These are phyloP conservation scores for Xylariaceae sp. DNA, from an alignment of 2,329 filamentous ascomycete species.

Conservation along the genomic window DNA sequence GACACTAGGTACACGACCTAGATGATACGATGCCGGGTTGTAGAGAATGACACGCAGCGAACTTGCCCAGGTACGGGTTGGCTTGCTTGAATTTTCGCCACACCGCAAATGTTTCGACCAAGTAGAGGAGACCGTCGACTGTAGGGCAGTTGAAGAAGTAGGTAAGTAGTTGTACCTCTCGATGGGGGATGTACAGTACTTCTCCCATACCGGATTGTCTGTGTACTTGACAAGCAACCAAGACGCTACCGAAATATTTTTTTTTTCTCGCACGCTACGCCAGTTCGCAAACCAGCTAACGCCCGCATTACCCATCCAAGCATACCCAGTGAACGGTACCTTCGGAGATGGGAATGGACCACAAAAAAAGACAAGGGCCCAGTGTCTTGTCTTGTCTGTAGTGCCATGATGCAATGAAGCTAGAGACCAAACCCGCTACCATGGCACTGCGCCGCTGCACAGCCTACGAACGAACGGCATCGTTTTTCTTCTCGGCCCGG, in stretches of 20 bases:
- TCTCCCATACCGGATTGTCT: too few species aligned
- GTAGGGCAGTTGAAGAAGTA: too few species aligned
- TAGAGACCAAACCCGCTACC: constrained; percentile 1
- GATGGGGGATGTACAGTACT: too few species aligned
- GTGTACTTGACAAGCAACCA: background rate
- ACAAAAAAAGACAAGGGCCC: background rate
- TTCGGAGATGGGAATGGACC: background rate
- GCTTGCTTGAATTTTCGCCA: background rate
- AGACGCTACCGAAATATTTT: background rate
- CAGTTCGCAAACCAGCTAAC: background rate
- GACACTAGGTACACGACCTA: background rate
- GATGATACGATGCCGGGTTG: background rate
- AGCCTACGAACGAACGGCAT: background rate
- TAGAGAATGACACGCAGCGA: constrained; percentile 5
- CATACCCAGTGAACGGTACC: background rate
- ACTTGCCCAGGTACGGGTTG: constrained; percentile 1
- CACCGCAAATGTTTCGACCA: background rate
- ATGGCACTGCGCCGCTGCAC: background rate
- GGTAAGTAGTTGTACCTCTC: too few species aligned
- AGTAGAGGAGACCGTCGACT: too few species aligned
- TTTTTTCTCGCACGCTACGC: background rate
- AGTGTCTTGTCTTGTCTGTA: constrained; percentile 1
- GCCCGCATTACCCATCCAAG: background rate
- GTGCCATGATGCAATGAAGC: constrained; percentile 11
- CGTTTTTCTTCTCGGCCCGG: background rate